Base-by-base conservation (phyloP, 441 rosid genomes). In the Cnidoscolus chayamansa region DNA sequence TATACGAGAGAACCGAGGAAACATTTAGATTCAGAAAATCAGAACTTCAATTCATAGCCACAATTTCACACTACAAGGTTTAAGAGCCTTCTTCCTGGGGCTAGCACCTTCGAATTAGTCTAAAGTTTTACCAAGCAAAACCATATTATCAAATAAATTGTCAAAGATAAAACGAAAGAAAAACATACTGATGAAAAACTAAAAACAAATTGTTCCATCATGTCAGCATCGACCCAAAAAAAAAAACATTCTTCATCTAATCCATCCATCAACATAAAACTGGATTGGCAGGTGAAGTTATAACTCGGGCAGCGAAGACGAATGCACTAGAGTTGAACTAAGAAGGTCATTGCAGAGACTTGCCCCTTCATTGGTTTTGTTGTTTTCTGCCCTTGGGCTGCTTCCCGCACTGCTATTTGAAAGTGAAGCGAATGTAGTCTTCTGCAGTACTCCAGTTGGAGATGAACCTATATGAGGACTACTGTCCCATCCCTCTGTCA, bases 361-460 rank as follows among this genome's bases (percentile, higher is more conserved):
- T 31, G 63, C 75, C 43, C 81, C 86, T 8, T 80, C 88, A 3
- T 64, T 80, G 30, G 64, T 72, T 79, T 77, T 88, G 72, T 79
- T 84, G 76, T 74, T 82, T 67, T 80, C 89, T 7, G 92, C 83
- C 49, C 82, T 64, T 3, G 94, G 90, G 74, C 97, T 93, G 78
- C 92, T 89, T 25, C 87, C 90, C 0, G 91, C 82, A 58, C 98
- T 91, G 82, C 92, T 58, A 30, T 58, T 58, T 58, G 62, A 58
- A 30, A 58, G 62, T 4, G 62, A 58, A 25, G 4, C 10, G 30
- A 89, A 90, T 0, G 89, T 76, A 0, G 85, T 65, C 84, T 83
- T 88, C 32, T 89, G 95, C 67, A 90, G 69, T 16, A 90, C 97
- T 11, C 98, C 95, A 0, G 89, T 86, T 0, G 97, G 93, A 9